Base-by-base conservation (phyloP, 225 moss, liverwort and hornwort genomes). In the Pleurozium schreberi region DNA sequence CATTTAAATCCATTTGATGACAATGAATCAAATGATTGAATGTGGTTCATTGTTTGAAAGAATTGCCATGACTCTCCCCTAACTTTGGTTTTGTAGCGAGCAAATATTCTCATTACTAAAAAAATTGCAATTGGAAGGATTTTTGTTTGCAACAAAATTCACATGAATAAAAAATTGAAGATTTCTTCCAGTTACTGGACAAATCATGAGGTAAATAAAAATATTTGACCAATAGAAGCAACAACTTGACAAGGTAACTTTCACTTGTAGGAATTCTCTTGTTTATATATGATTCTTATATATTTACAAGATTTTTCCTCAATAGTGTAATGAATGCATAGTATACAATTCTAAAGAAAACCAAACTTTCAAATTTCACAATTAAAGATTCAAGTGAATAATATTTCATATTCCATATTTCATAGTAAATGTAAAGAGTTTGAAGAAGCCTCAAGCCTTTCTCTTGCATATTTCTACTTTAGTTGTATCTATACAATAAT, bases 151-250 rank as follows among this genome's bases (percentile, higher is more conserved):
- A 79, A 3, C n/a, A n/a, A 57, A n/a, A 20, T 34, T 12, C 6
- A 75, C 52, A 21, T 52, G 12, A 49, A 77, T 53, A 34, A 53
- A 77, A 2, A 77, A 36, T 36, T 13, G 14, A 31, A 31, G 34
- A 50, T 6, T 36, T 36, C 8, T 76, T 76, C 3, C 2, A 0
- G 5, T 10, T n/a, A 34, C 21, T 1, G 5, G 8, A 19, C 34
- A 52, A 52, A 52, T 8, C 6, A 12, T 52, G 33, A 52, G 5
- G 52, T 52, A 50, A 52, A 34, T 11, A 6, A 75, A 21, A 76
- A 34, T 11, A 76, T 47, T 21, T 28, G 18, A 73, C 18, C 38
- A 2, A 5, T 5, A 76, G 1, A 52, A 75, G 43, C 43, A 71
- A 71, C 9, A 3, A 16, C 17, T 28, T 42, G 4, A 75, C 7